Conservation (phyloP, 2,329 filamentous ascomycete species). For the Laburnicola sp. region DNA sequence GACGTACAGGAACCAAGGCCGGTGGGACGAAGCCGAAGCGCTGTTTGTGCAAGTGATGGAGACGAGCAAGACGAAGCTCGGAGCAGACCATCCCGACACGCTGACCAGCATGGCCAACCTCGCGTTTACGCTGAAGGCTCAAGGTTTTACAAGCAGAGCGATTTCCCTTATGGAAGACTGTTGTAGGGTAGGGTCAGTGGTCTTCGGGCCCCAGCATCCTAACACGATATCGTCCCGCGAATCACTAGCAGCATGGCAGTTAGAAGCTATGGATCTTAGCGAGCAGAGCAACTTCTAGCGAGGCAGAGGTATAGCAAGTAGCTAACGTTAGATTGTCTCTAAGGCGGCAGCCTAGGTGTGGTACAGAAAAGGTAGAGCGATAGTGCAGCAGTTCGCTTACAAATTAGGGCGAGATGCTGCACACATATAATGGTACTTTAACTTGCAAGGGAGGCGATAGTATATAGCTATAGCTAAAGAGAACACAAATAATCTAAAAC, state of each 20-base stretch:
- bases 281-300: not conserved
- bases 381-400: not conserved
- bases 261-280: not conserved
- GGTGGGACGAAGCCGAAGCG: constrained; percentile 8
- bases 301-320: not conserved
- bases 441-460: too few relatives aligned
- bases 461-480: too few relatives aligned
- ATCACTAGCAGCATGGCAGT: not conserved
- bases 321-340: not conserved
- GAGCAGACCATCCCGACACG: too few relatives aligned
- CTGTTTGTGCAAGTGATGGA: not conserved
- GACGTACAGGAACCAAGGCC: constrained; percentile 10
- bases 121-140: too few relatives aligned
- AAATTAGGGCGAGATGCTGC: not conserved
- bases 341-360: not conserved
- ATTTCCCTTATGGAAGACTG: not conserved
- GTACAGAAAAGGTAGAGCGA: not conserved
- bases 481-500: too few relatives aligned
- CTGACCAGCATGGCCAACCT: too few relatives aligned
- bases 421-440: too few relatives aligned
- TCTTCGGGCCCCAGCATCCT: not conserved
- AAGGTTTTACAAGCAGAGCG: not conserved
- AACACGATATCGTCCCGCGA: not conserved
- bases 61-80: too few relatives aligned
- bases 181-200: not conserved